These are phyloP conservation scores for Arthrobotrys musiformis DNA, from an alignment of 2,329 filamentous ascomycete species.

Conservation along the genomic window DNA sequence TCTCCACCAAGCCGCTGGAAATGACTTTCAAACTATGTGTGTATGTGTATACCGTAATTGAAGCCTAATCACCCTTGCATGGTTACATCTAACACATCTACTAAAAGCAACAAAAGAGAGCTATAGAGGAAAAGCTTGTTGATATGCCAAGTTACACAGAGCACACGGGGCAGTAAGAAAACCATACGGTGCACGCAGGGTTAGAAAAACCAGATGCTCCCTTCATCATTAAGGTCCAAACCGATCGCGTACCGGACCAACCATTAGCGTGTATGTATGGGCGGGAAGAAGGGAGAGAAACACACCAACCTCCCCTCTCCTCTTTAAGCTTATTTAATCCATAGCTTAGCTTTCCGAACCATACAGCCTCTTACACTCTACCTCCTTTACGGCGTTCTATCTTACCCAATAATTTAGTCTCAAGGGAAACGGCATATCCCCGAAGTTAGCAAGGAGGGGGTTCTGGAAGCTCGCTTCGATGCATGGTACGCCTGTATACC, in stretches of 20 bases:
- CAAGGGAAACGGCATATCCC: not conserved
- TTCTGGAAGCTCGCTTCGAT: not conserved
- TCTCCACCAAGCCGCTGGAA: not conserved
- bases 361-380: no score
- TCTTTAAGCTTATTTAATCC: not conserved
- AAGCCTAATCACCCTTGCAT: slow-evolving; percentile 17
- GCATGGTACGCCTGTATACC: not conserved
- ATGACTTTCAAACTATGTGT: not conserved
- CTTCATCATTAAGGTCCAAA: not conserved
- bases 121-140: not conserved
- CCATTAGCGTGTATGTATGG: not conserved
- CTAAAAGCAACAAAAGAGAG: not conserved
- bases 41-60: not conserved
- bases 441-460: not conserved
- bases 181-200: slow-evolving; percentile 19
- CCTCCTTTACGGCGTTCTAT: not conserved
- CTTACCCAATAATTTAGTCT: not conserved
- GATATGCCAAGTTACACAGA: not conserved
- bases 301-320: not conserved
- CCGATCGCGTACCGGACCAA: not conserved
- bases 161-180: slow-evolving; percentile 31
- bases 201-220: not conserved
- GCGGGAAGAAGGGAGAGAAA: no score
- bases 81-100: slow-evolving; percentile 15
- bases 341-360: not conserved